Evolutionary conservation across 495 filamentous ascomycete species (phyloP), one percentile per base, ranked within the genome.

Genomic region (Aspergillus saccharolyticus): DNA sequence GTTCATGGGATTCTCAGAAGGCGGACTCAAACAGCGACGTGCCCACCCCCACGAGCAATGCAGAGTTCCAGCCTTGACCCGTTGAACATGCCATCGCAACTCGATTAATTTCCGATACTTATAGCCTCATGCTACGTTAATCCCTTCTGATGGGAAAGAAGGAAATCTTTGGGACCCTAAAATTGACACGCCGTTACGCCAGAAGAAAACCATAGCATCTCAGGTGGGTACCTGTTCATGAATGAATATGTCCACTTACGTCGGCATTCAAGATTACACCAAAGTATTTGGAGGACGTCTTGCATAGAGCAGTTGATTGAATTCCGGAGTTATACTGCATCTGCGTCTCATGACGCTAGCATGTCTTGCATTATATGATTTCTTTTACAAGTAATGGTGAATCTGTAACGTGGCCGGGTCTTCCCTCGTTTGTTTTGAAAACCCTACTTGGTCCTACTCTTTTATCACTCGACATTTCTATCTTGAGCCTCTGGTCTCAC

Each of bases 1-100:
- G 64, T 6, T 69, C 71, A 9, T 76, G 71, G 70, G 61, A 44
- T 48, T 51, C 53, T 8, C 42, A 48, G 42, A 67, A 67, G 44
- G 30, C 62, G 1, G 57, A 61, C 43, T 46, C 62, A 0, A 62
- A 69, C 30, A 62, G 65, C 10, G 63, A 66, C 17, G 43, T 51
- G 25, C 57, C 61, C 22, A 54, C 66, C 3, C 44, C 63, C 15
- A 58, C 57, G 9, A 64, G 54, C 46, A 56, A 43, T 33, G 43
- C 60, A 24, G 57, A 48, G 22, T 66, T 64, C 28, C 59, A 65
- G 55, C 52, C 62, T 30, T 66, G 52, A 64, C 56, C 0, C 17
- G 42, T 9, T 15, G 25, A 24, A 46, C 46, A 44, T 22, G 39
- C 16, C 19, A 47, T 42, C 21, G 12, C 16, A 46, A 17, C 8